Evolutionary conservation across 768 basidiomycete species (phyloP).

Genomic region (Tulasnella sp.): DNA sequence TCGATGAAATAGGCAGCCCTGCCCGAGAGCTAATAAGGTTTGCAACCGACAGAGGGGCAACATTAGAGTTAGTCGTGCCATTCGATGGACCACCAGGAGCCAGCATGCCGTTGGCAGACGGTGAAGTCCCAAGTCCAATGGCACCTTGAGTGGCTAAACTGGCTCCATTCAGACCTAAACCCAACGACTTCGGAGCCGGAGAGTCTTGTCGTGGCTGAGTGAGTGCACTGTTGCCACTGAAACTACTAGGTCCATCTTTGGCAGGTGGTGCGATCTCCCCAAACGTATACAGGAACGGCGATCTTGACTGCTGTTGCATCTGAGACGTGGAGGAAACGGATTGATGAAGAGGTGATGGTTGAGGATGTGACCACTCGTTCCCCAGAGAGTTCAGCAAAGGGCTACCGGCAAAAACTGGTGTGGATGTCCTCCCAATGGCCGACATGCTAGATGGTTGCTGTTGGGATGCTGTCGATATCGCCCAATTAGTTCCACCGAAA

Average conservation of each 20-base stretch:
- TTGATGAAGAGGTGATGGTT: no score
- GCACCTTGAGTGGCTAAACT: not conserved
- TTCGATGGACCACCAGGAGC: not conserved
- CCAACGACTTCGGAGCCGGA: slow-evolving; percentile 1
- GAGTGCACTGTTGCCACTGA: no score
- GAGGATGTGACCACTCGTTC: not conserved
- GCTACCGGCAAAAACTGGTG: slow-evolving; percentile 4
- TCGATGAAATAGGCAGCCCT: no score
- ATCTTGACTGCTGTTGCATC: no score
- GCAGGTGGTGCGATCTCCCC: slow-evolving; percentile 12
- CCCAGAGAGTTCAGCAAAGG: slow-evolving; percentile 5
- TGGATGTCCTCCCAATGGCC: not conserved
- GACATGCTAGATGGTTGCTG: not conserved
- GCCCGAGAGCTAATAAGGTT: no score
- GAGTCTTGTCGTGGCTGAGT: not conserved
- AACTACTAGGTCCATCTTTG: no score
- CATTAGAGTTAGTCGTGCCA: no score
- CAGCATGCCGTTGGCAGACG: no score
- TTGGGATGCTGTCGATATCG: slow-evolving; percentile 6
- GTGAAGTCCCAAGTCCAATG: no score
- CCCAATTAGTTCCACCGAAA: slow-evolving; percentile 6
- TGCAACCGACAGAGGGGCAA: no score
- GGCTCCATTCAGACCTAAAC: slow-evolving; percentile 13
- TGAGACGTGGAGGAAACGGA: no score
- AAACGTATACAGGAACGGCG: slow-evolving; percentile 12